Evolutionary conservation across 2,329 filamentous ascomycete genomes (phyloP), one percentile per base, ranked within the genome.

Genomic region (Sordariomycetes sp.): DNA sequence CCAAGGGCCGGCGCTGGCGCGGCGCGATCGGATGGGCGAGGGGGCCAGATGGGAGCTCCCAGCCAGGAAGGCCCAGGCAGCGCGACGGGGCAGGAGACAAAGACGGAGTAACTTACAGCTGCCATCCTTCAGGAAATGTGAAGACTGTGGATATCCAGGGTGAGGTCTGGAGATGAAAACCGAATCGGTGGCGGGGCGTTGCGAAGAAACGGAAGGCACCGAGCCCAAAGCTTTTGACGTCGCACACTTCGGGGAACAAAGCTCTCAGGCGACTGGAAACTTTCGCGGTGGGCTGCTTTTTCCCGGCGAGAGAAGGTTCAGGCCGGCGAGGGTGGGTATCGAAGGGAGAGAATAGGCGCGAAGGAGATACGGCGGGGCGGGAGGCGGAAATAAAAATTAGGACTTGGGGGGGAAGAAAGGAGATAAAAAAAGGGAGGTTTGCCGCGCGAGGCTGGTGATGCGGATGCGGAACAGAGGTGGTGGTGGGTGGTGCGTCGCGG

Each of bases 361-460:
- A 43, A 32, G 40, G 55, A 11, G 25, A 25, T 34, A 51, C 8
- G 28, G 28, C 8, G 28, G 8, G 28, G 28, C 28, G 34, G 50
- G 48, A 53, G 37, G 46, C n/a, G 55, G 18, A 51, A 32, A 52
- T 50, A 24, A 24, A 50, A 22, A 50, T 50, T 50, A 50, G 46
- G 22, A 50, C 22, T 11, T 22, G 11, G 48, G 24, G 10, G 20
- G 34, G 34, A 18, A 40, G 35, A 32, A 48, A 34, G 28, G 24
- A n/a, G 18, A 34, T n/a, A n/a, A 40, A 28, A 24, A 37, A 57
- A 43, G n/a, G 46, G 20, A 53, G 48, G 40, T 28, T 34, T 57
- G 40, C 55, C 37, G 55, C 55, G 50, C 48, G 48, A 57, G 55
- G 55, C 55, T 57, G 34, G 55, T 55, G 37, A 32, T 32, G 28